Conservation (phyloP, 108 stramenopile species). For the Parmales sp. region DNA sequence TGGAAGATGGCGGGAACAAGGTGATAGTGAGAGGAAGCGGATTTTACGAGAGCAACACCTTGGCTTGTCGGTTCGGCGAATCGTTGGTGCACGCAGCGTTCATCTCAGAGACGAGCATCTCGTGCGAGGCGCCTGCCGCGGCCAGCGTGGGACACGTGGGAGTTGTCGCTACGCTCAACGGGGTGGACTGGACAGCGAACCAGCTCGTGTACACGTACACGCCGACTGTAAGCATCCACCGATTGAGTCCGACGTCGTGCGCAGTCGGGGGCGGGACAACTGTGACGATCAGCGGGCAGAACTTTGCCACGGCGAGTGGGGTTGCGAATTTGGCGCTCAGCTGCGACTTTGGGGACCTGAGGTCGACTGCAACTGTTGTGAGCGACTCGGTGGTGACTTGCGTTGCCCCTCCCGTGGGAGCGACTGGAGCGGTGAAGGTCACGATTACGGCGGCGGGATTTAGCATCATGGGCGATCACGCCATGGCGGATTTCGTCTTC, state of each 20-base stretch:
- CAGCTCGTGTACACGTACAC: constrained; percentile 4
- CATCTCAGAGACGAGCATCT: neutral
- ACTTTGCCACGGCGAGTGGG: too few relatives aligned
- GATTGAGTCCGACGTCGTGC: neutral
- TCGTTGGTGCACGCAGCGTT: neutral
- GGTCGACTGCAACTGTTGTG: neutral
- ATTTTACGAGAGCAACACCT: neutral
- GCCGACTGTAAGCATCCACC: neutral
- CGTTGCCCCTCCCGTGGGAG: neutral
- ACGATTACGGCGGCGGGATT: too few relatives aligned
- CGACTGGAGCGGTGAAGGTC: too few relatives aligned
- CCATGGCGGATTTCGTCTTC: neutral
- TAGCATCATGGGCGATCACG: too few relatives aligned
- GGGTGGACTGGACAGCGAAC: neutral
- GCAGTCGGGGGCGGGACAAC: neutral
- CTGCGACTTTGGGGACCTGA: neutral
- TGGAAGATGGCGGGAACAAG: neutral
- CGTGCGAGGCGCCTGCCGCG: neutral
- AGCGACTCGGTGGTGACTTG: neutral
- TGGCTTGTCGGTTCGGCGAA: neutral
- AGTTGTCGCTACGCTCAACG: constrained; percentile 1
- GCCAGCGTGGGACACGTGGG: neutral
- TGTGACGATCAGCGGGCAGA: neutral
- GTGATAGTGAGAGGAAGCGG: neutral
- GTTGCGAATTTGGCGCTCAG: neutral